phyloP scores from a whole-genome alignment of 257 asterid genomes.

The Knoxia roxburghii region DNA sequence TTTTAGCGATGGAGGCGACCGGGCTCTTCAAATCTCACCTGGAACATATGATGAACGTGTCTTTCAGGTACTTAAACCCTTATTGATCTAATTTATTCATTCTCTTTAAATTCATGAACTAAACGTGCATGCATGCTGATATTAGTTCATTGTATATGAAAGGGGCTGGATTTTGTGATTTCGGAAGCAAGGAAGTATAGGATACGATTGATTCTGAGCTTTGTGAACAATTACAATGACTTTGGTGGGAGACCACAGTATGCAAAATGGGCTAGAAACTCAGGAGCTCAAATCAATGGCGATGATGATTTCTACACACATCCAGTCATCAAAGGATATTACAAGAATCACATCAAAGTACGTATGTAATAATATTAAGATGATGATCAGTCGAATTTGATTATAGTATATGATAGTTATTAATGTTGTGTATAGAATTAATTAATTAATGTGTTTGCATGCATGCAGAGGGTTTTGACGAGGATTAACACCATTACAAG shows the following conservation, averaged over 20 bases:
- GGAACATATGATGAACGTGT: constrained; percentile 62
- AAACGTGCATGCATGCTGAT: too few species aligned
- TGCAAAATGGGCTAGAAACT: constrained; percentile 51
- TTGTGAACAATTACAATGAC: constrained; percentile 60
- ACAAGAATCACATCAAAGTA: constrained; percentile 64
- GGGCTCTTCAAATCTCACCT: constrained; percentile 53
- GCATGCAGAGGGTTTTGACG: constrained; percentile 58
- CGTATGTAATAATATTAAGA: too few species aligned
- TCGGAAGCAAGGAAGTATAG: constrained; percentile 58
- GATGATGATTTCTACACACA: constrained; percentile 80
- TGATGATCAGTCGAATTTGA: too few species aligned
- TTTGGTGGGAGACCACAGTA: constrained; percentile 58
- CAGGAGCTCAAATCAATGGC: constrained; percentile 34
- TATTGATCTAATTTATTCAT: too few species aligned
- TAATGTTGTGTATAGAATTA: too few species aligned
- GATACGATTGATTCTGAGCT: constrained; percentile 50
- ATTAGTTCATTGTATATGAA: too few species aligned
- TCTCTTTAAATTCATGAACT: too few species aligned
- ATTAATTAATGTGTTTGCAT: too few species aligned
- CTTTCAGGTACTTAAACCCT: too few species aligned
- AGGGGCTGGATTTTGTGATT: constrained; percentile 66
- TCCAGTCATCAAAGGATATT: constrained; percentile 43
- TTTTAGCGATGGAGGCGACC: constrained; percentile 53
- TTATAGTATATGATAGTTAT: too few species aligned
- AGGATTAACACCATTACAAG: constrained; percentile 51